Percentiles rank a stretch among this genome's conserved stretches.
phyloP scores from a whole-genome alignment of 2,329 filamentous ascomycete species.

The Lecanicillium sp. region DNA sequence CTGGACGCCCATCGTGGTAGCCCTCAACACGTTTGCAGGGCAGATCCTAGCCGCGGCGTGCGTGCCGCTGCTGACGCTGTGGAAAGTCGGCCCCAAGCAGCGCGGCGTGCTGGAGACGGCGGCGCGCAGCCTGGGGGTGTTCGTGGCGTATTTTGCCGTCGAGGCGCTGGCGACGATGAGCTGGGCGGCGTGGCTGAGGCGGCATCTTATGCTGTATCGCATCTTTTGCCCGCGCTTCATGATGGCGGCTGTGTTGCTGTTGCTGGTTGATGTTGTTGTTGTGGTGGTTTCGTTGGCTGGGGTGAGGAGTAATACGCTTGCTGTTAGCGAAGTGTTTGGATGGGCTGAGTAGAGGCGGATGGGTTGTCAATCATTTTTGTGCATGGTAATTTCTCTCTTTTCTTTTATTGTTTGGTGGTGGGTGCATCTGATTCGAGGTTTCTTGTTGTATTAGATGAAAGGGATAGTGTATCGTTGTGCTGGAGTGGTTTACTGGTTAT shows the following conservation, averaged over 20 bases:
- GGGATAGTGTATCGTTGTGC: no score
- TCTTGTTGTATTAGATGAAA: no score
- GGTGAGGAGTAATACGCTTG: constrained; percentile 65
- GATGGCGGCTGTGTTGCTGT: constrained; percentile 62
- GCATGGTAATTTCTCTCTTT: constrained; percentile 2
- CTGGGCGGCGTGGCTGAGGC: constrained; percentile 79
- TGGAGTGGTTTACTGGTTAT: no score
- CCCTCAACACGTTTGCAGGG: constrained; percentile 80
- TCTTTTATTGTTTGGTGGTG: neutral
- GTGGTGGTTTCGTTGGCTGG: constrained; percentile 66
- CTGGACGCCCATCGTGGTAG: constrained; percentile 74
- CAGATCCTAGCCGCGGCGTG: constrained; percentile 76
- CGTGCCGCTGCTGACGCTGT: constrained; percentile 74
- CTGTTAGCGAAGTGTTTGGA: constrained; percentile 83
- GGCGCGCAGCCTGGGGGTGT: constrained; percentile 62
- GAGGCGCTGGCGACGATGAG: constrained; percentile 79
- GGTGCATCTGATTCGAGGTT: no score
- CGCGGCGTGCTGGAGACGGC: constrained; percentile 61
- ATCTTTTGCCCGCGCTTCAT: constrained; percentile 91
- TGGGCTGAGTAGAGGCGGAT: constrained; percentile 45
- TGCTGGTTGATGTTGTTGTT: constrained; percentile 69
- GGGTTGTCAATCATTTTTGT: constrained; percentile 7
- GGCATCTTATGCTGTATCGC: constrained; percentile 93
- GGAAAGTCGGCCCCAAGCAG: constrained; percentile 78
- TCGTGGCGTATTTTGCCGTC: constrained; percentile 74